These are phyloP conservation scores for Cladosporium sp. DNA, from an alignment of 2,329 filamentous ascomycete genomes.

Conservation along the genomic window DNA sequence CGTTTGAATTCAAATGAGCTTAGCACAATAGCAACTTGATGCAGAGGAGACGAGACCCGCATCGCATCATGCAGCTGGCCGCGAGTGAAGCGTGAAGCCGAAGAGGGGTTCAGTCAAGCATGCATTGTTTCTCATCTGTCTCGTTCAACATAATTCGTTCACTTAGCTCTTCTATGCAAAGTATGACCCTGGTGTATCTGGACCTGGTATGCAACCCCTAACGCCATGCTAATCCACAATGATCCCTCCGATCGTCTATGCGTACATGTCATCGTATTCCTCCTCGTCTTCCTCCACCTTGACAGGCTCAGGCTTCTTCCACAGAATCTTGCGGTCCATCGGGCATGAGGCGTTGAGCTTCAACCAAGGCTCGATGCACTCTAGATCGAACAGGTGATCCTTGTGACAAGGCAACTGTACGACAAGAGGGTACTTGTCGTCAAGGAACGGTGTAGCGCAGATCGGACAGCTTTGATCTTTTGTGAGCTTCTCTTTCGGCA, in stretches of 20 bases:
- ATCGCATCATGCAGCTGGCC: not conserved
- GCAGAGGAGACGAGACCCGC: not conserved
- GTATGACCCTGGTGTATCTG: not conserved
- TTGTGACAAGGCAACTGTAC: constrained; percentile 64
- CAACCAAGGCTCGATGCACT: constrained; percentile 67
- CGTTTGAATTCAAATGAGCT: not conserved
- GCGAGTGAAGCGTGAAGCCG: not conserved
- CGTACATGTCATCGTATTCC: constrained; percentile 56
- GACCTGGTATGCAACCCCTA: constrained; percentile 4
- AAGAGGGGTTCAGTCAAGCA: not conserved
- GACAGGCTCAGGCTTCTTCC: constrained; percentile 46
- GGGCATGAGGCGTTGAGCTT: constrained; percentile 66
- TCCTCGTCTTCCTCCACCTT: constrained; percentile 50
- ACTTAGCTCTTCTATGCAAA: not conserved
- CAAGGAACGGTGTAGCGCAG: constrained; percentile 62
- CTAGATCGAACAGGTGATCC: constrained; percentile 64
- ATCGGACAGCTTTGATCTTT: constrained; percentile 59
- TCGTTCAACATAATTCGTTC: constrained; percentile 11
- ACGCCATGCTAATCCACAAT: constrained; percentile 22
- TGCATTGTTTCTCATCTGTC: not conserved
- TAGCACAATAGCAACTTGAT: not conserved
- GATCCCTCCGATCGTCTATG: constrained; percentile 31
- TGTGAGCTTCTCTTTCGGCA: constrained; percentile 59
- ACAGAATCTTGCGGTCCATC: constrained; percentile 61
- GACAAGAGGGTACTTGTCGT: constrained; percentile 61